Evolutionary conservation across 2,329 filamentous ascomycete genomes (phyloP), one percentile per base, ranked within the genome.

Genomic region (Dichotomopilus funicola): DNA sequence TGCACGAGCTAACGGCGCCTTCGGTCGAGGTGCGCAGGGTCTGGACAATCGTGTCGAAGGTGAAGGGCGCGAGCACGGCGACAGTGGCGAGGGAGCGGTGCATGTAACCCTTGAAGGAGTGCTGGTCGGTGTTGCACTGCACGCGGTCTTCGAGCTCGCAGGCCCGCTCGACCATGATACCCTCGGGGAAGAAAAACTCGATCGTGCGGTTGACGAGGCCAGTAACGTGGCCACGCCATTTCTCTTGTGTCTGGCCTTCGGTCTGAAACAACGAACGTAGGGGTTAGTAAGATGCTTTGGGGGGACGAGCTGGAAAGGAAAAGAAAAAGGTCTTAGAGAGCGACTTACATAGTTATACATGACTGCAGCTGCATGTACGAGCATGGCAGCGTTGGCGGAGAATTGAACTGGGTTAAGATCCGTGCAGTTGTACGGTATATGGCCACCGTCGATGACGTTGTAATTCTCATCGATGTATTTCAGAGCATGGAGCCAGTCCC

Each of bases 301-400:
- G 31, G 5, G 33, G 9, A 44, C 9, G 36, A 36, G 34, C 12
- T 12, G 2, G 31, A 13, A 12, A 10, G 4, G 4, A 12, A 9
- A 10, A 19, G 33, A 10, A 9, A 9, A 35, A 36, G n/a, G 31
- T 27, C 19, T 27, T 27, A 7, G 37, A 27, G n/a, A 34, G 35
- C 31, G 33, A 68, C 74, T 62, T 64, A 77, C 75, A 45, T 69
- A 74, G 62, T 86, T 85, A 67, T 83, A 87, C 81, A 87, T 82
- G 64, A 78, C 78, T 2, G 83, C 83, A 1, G 78, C 77, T 2
- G 83, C 84, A 36, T 78, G 73, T 4, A 84, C 64, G 56, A 78
- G 81, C 3, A 82, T 73, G 19, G 79, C 83, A 40, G 80, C 77
- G 62, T 81, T 83, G 66, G 85, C 83, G 0, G 80, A 79, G 71